These are phyloP conservation scores for Saccharomycopsis malanga DNA, from an alignment of 805 yeast genomes.

Conservation along the genomic window DNA sequence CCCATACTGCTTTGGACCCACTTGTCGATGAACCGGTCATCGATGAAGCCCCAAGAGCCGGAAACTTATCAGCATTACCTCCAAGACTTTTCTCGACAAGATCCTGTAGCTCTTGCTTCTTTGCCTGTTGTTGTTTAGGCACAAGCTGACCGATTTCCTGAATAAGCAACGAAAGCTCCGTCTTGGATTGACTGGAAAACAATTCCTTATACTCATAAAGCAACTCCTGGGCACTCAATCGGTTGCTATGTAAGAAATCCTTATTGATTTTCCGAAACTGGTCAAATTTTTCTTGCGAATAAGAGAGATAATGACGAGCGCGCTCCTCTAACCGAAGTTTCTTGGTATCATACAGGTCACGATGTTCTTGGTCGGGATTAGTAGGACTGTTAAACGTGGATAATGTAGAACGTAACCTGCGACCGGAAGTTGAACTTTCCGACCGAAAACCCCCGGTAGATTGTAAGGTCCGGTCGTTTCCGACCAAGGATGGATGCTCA, in stretches of 20 bases:
- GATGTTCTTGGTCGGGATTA: slow-evolving; percentile 2
- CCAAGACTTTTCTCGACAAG: slow-evolving; percentile 16
- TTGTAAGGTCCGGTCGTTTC: slow-evolving; percentile 33
- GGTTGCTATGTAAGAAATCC: slow-evolving; percentile 36
- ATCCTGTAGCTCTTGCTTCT: slow-evolving; percentile 35
- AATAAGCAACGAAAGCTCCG: slow-evolving; percentile 51
- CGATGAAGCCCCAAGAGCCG: slow-evolving; percentile 34
- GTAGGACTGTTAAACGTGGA: slow-evolving; percentile 8
- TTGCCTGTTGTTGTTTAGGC: slow-evolving; percentile 34
- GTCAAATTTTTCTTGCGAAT: slow-evolving; percentile 40
- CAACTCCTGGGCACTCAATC: slow-evolving; percentile 43
- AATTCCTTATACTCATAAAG: slow-evolving; percentile 40
- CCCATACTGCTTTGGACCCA: slow-evolving; percentile 4
- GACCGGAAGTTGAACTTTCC: slow-evolving; percentile 21
- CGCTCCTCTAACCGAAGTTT: slow-evolving; percentile 69
- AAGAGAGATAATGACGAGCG: slow-evolving; percentile 70
- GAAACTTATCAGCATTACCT: slow-evolving; percentile 40
- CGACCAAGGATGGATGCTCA: slow-evolving; percentile 63
- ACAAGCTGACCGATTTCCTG: slow-evolving; percentile 55
- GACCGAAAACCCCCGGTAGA: slow-evolving; percentile 1
- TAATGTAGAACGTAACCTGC: slow-evolving; percentile 13
- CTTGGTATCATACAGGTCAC: slow-evolving; percentile 30
- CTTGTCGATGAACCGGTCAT: not conserved
- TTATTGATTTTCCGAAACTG: slow-evolving; percentile 45
- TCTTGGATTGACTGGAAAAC: slow-evolving; percentile 35